phyloP scores from a whole-genome alignment of 2,329 filamentous ascomycete genomes.

The Eutypella sp. region DNA sequence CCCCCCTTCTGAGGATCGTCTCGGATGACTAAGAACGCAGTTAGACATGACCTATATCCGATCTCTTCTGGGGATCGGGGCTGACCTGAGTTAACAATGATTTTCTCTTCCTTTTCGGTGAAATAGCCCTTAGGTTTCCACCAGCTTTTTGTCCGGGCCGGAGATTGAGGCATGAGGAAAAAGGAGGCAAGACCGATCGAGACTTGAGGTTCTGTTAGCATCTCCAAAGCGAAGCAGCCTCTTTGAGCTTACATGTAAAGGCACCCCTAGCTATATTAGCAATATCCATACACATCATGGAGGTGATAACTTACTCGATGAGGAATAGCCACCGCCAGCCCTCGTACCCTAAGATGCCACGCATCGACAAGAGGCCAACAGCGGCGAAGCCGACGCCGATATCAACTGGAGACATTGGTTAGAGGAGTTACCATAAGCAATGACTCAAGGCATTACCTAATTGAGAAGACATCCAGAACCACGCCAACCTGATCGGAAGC shows the following conservation, averaged over 20 bases:
- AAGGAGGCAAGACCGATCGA: slow-evolving; percentile 47
- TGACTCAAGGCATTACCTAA: slow-evolving; percentile 15
- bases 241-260: slow-evolving; percentile 25
- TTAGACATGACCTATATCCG: slow-evolving; percentile 4
- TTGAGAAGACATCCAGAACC: slow-evolving; percentile 55
- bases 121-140: slow-evolving; percentile 58
- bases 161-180: slow-evolving; percentile 55
- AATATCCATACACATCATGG: not conserved
- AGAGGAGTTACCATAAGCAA: not conserved
- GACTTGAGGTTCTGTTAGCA: slow-evolving; percentile 34
- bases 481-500: slow-evolving; percentile 59
- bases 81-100: slow-evolving; percentile 54
- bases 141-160: slow-evolving; percentile 56
- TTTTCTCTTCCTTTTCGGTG: slow-evolving; percentile 57
- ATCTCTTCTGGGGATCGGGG: not conserved
- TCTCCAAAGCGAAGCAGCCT: slow-evolving; percentile 18
- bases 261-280: slow-evolving; percentile 21
- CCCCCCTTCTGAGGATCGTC: slow-evolving; percentile 46
- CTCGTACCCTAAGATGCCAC: slow-evolving; percentile 45
- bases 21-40: slow-evolving; percentile 36
- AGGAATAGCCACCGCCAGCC: slow-evolving; percentile 56
- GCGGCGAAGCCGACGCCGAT: slow-evolving; percentile 52
- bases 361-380: slow-evolving; percentile 50
- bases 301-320: slow-evolving; percentile 24
- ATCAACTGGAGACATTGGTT: slow-evolving; percentile 18